A percentile compares a stretch with the other conserved stretches of the same genome.
These are phyloP conservation scores for Backusella tuberculispora DNA, from an alignment of 192 early-diverging fungal species.

Conservation along the genomic window DNA sequence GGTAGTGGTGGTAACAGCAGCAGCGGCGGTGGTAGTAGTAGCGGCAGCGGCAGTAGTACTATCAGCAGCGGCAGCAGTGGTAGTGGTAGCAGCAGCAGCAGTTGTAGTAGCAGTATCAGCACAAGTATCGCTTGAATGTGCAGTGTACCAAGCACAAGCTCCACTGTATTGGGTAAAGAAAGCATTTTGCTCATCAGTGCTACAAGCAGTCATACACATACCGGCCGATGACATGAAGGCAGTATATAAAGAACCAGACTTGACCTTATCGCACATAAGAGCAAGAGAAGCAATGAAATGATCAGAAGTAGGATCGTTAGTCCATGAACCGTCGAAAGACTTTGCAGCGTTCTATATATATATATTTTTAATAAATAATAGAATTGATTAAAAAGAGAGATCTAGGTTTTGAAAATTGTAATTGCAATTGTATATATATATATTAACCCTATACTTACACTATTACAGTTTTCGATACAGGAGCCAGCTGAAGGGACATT, in stretches of 20 bases:
- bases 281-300: constrained; percentile 38
- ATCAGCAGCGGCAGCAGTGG: neutral
- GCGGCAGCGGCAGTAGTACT: neutral
- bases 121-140: constrained; percentile 24
- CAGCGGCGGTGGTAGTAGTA: neutral
- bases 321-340: constrained; percentile 18
- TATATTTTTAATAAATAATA: neutral
- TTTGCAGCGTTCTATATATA: constrained; percentile 36
- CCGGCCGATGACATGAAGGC: constrained; percentile 40
- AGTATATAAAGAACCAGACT: constrained; percentile 34
- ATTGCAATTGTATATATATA: no score
- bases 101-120: neutral
- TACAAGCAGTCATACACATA: constrained; percentile 34
- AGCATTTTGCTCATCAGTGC: constrained; percentile 20
- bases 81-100: neutral
- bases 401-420: neutral
- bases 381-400: neutral
- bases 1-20: neutral
- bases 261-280: constrained; percentile 28
- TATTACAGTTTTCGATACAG: constrained; percentile 37
- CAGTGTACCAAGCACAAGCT: constrained; percentile 31
- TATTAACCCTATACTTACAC: constrained; percentile 25
- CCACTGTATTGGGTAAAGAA: constrained; percentile 29
- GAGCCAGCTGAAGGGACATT: constrained; percentile 27
- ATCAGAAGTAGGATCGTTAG: constrained; percentile 30